These are phyloP conservation scores for Leishmania mexicana DNA, from an alignment of 208 protist species.

Conservation along the genomic window DNA sequence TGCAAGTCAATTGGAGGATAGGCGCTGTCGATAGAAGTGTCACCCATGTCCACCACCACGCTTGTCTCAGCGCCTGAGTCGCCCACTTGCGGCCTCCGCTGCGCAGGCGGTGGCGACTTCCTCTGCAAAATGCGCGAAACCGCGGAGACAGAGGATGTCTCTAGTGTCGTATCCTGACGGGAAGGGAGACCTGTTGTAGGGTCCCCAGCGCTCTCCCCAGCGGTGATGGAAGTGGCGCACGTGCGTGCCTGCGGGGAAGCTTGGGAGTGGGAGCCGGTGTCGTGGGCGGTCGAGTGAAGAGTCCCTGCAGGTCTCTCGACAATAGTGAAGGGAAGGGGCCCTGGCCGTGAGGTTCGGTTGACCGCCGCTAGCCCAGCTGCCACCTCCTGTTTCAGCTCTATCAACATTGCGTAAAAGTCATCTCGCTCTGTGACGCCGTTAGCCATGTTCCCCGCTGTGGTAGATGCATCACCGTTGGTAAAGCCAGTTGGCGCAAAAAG, in stretches of 20 bases:
- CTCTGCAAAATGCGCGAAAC: not conserved
- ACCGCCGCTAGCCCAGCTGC: constrained; percentile 15
- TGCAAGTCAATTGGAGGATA: constrained; percentile 27
- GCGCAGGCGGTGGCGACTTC: not conserved
- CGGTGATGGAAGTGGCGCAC: not conserved
- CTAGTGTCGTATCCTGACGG: not conserved
- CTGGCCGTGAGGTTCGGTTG: not conserved
- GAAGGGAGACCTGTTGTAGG: not conserved
- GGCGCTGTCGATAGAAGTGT: constrained; percentile 32
- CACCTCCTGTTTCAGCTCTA: constrained; percentile 37
- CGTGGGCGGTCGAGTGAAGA: not conserved
- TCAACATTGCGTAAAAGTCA: constrained; percentile 40
- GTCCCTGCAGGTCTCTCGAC: constrained; percentile 20
- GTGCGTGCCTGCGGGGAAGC: not conserved
- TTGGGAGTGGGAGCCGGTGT: not conserved
- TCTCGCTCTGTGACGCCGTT: constrained; percentile 11
- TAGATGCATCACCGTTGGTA: not conserved
- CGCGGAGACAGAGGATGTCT: constrained; percentile 7
- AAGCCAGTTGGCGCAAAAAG: not conserved
- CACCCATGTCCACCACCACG: constrained; percentile 35
- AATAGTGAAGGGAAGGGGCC: constrained; percentile 25
- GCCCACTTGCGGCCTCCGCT: not conserved
- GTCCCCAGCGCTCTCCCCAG: not conserved
- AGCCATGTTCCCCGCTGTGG: not conserved
- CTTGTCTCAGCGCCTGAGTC: not conserved